phyloP scores from a whole-genome alignment of 23 red algal species.

The Gracilaria caudata region DNA sequence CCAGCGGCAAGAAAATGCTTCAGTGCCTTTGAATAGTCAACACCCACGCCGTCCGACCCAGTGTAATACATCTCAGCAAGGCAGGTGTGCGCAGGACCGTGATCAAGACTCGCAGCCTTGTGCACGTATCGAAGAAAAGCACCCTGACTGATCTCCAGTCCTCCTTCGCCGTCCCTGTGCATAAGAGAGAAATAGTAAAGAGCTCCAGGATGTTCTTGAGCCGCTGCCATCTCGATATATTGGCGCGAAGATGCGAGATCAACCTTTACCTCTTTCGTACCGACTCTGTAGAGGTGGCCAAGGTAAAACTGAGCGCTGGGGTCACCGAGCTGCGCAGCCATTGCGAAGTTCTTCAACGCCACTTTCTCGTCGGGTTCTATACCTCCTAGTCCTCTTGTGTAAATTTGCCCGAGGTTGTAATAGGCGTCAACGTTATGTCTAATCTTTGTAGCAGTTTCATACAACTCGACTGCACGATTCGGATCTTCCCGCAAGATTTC shows the following conservation, averaged over 20 bases:
- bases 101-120: slow-evolving; percentile 44
- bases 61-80: slow-evolving; percentile 74
- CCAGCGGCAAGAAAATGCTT: slow-evolving; percentile 62
- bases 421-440: slow-evolving; percentile 48
- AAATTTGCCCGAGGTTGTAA: slow-evolving; percentile 66
- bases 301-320: slow-evolving; percentile 71
- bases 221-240: slow-evolving; percentile 60
- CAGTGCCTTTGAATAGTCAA: slow-evolving; percentile 70
- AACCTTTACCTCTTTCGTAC: slow-evolving; percentile 22
- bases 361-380: slow-evolving; percentile 31
- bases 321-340: slow-evolving; percentile 79
- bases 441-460: slow-evolving; percentile 27
- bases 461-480: slow-evolving; percentile 47
- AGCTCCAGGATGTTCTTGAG: slow-evolving; percentile 69
- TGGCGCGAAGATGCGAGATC: slow-evolving; percentile 43
- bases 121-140: slow-evolving; percentile 56
- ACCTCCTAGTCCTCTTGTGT: slow-evolving; percentile 33
- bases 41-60: slow-evolving; percentile 35
- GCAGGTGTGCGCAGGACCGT: slow-evolving; percentile 63
- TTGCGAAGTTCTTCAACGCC: slow-evolving; percentile 55
- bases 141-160: slow-evolving; percentile 31
- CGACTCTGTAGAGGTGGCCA: slow-evolving; percentile 69
- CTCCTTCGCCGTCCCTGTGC: slow-evolving; percentile 67
- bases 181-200: slow-evolving; percentile 72
- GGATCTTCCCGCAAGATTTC: slow-evolving; percentile 51